These are phyloP conservation scores for Hirschfeldia incana DNA, from an alignment of 345 rosid genomes.

Conservation along the genomic window DNA sequence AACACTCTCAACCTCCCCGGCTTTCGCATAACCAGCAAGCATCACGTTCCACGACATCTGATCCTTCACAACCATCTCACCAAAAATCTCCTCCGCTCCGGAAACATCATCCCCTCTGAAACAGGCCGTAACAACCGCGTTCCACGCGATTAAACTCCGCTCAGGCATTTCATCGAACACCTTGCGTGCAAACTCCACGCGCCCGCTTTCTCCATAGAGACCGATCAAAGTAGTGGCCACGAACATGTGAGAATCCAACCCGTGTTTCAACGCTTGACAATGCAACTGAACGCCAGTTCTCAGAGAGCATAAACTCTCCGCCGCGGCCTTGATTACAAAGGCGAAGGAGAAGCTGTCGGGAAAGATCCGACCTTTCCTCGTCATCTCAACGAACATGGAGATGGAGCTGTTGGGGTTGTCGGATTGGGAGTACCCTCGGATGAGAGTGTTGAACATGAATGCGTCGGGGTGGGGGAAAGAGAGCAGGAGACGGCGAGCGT, in stretches of 20 bases:
- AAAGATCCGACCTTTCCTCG: conserved; percentile 35
- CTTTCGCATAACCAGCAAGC: conserved; percentile 57
- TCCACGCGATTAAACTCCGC: conserved; percentile 59
- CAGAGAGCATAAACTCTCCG: conserved; percentile 48
- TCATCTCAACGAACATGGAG: conserved; percentile 47
- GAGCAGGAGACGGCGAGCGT: conserved; percentile 54
- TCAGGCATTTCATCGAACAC: conserved; percentile 57
- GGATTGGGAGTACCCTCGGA: conserved; percentile 64
- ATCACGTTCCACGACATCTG: conserved; percentile 68
- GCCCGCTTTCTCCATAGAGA: conserved; percentile 58
- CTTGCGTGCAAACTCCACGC: conserved; percentile 45
- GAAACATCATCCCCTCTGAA: conserved; percentile 42
- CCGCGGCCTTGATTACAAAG: conserved; percentile 61
- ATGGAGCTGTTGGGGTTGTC: conserved; percentile 47
- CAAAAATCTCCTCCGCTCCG: conserved; percentile 41
- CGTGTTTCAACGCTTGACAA: conserved; percentile 50
- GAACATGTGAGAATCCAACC: conserved; percentile 52
- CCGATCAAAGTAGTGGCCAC: conserved; percentile 63
- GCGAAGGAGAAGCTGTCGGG: conserved; percentile 79
- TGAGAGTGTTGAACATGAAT: conserved; percentile 73
- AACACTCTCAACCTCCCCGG: conserved; percentile 52
- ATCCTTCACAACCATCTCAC: conserved; percentile 47
- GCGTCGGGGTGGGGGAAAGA: conserved; percentile 53
- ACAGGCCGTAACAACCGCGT: conserved; percentile 50
- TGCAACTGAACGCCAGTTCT: conserved; percentile 58